Evolutionary conservation across 2,329 filamentous ascomycete genomes (phyloP).

Genomic region (Aspergillus uvarum): DNA sequence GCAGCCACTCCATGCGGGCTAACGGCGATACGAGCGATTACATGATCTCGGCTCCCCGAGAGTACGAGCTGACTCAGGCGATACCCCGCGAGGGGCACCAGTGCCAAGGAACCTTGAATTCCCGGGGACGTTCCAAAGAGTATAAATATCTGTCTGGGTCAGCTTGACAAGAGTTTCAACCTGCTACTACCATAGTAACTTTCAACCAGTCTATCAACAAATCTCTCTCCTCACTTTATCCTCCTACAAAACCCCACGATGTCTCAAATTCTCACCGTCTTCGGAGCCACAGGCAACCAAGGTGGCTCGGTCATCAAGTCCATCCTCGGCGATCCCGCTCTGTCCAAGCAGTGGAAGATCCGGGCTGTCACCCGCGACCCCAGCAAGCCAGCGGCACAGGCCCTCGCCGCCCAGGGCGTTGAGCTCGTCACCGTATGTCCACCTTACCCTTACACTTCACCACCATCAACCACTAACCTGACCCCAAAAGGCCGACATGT

Average conservation of each 20-base stretch:
- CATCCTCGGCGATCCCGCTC: conserved; percentile 46
- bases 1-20: no score
- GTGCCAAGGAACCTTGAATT: no score
- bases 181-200: no score
- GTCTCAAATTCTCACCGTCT: conserved; percentile 40
- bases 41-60: neutral
- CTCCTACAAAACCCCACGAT: neutral
- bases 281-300: conserved; percentile 56
- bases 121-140: no score
- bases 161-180: neutral
- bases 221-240: neutral
- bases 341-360: conserved; percentile 50
- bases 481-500: conserved; percentile 40
- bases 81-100: neutral
- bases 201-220: neutral
- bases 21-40: neutral
- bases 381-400: conserved; percentile 30
- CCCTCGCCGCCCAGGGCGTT: conserved; percentile 31
- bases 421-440: conserved; percentile 34
- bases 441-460: neutral
- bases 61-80: neutral
- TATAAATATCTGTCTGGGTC: neutral
- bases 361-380: conserved; percentile 54
- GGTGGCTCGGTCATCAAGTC: conserved; percentile 50
- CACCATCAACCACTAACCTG: neutral